Evolutionary conservation across 805 yeast species (phyloP).

Genomic region (Wickerhamiella azyma): DNA sequence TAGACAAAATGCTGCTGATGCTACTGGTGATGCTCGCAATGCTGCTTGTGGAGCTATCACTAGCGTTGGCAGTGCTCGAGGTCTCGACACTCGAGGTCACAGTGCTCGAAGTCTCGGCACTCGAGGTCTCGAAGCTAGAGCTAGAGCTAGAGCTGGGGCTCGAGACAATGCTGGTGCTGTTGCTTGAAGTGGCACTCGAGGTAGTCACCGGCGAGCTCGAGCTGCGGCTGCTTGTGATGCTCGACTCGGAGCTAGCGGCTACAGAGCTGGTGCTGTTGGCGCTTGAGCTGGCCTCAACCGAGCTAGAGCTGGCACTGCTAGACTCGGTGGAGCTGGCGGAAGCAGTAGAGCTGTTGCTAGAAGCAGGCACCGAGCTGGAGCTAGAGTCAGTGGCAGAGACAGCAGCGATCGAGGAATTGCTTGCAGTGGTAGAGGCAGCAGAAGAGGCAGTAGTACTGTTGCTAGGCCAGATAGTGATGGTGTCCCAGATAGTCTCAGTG

Average conservation of each 20-base stretch:
- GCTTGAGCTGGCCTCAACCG: conserved; percentile 1
- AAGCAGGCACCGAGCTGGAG: background rate
- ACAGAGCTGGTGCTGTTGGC: background rate
- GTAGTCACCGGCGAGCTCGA: background rate
- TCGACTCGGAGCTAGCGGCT: too few relatives aligned
- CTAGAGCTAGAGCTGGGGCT: too few relatives aligned
- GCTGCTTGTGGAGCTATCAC: too few relatives aligned
- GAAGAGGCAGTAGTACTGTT: conserved; percentile 9
- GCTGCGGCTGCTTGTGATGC: background rate
- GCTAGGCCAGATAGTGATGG: conserved; percentile 12
- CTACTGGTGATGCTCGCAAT: too few relatives aligned
- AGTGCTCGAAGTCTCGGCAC: too few relatives aligned
- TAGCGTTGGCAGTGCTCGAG: too few relatives aligned
- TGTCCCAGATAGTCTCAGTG: conserved; percentile 13
- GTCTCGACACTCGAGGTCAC: too few relatives aligned
- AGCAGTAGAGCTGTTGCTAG: conserved; percentile 4
- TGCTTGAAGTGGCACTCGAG: conserved; percentile 5
- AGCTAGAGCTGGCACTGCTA: background rate
- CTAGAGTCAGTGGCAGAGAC: background rate
- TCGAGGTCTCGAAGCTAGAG: too few relatives aligned
- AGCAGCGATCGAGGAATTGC: background rate
- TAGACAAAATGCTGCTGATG: too few relatives aligned
- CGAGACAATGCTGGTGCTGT: background rate
- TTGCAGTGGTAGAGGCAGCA: conserved; percentile 4
- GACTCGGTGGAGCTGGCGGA: too few relatives aligned